These are phyloP conservation scores for Spathaspora arborariae DNA, from an alignment of 805 yeast genomes.

Conservation along the genomic window DNA sequence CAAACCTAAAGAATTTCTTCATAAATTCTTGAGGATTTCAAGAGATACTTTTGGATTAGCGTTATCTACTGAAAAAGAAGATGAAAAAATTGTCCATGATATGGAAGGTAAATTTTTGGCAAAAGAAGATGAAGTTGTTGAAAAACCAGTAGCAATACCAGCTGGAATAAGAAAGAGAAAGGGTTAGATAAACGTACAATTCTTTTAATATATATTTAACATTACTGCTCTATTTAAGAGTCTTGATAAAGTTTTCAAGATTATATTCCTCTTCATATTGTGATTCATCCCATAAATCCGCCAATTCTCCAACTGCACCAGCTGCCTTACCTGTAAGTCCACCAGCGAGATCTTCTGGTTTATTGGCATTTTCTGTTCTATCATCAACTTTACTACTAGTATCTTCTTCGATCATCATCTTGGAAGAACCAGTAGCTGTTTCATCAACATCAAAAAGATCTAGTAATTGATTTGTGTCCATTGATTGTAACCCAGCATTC, in stretches of 20 bases:
- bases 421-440: conserved; percentile 22
- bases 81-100: conserved; percentile 11
- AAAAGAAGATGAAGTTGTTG: conserved; percentile 6
- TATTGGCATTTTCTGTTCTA: conserved; percentile 6
- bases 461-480: conserved; percentile 92
- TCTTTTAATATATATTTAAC: not conserved
- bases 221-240: conserved; percentile 42
- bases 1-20: conserved; percentile 11
- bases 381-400: conserved; percentile 11
- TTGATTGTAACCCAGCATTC: conserved; percentile 89
- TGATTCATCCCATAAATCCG: conserved; percentile 93
- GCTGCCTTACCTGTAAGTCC: conserved; percentile 72
- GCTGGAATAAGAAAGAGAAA: conserved; percentile 16
- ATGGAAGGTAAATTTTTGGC: conserved; percentile 2
- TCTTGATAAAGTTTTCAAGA: conserved; percentile 86
- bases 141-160: not conserved
- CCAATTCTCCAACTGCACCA: conserved; percentile 82
- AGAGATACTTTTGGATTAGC: conserved; percentile 28
- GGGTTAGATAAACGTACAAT: not conserved
- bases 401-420: conserved; percentile 23
- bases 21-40: conserved; percentile 21
- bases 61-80: conserved; percentile 17
- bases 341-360: conserved; percentile 64
- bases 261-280: conserved; percentile 97
- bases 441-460: conserved; percentile 84